A percentile compares a stretch with the other conserved stretches of the same genome.
Conservation (phyloP, 1,284 basidiomycete genomes). For the Naganishia cerealis region DNA sequence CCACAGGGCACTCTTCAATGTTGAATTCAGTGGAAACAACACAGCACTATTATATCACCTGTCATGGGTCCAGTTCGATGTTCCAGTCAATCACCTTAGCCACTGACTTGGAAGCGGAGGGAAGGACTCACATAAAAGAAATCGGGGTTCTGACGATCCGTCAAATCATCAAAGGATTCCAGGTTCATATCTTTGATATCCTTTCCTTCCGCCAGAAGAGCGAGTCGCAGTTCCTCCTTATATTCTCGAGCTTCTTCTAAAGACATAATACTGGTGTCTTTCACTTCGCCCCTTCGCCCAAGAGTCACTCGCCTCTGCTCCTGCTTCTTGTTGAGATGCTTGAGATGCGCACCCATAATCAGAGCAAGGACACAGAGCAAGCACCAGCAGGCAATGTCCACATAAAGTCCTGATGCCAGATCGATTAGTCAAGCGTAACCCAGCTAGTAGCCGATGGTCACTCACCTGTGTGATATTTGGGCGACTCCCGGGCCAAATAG, state of each 20-base stretch:
- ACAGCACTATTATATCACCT: background rate
- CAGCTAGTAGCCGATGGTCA: background rate
- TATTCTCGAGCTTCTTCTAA: conserved; percentile 42
- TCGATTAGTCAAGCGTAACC: conserved; percentile 6
- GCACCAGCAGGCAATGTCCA: conserved; percentile 46
- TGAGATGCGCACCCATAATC: conserved; percentile 48
- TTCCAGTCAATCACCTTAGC: background rate
- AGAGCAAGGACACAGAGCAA: conserved; percentile 43
- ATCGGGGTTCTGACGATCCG: conserved; percentile 38
- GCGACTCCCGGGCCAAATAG: conserved; percentile 44
- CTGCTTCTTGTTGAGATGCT: conserved; percentile 44
- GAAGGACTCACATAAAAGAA: conserved; percentile 22
- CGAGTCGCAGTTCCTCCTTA: conserved; percentile 37
- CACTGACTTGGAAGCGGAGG: background rate
- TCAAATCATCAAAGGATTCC: conserved; percentile 42
- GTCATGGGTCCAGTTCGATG: background rate
- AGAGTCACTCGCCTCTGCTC: conserved; percentile 45
- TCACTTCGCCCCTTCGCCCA: conserved; percentile 45
- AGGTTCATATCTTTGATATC: conserved; percentile 37
- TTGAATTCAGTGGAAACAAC: background rate
- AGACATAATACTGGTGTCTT: conserved; percentile 48
- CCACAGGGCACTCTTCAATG: no score
- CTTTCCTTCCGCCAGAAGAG: conserved; percentile 36
- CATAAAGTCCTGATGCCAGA: conserved; percentile 40
- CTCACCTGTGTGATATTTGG: conserved; percentile 41